These are phyloP conservation scores for Debaryomyces sp. DNA, from an alignment of 1,139 yeast species.

Conservation along the genomic window DNA sequence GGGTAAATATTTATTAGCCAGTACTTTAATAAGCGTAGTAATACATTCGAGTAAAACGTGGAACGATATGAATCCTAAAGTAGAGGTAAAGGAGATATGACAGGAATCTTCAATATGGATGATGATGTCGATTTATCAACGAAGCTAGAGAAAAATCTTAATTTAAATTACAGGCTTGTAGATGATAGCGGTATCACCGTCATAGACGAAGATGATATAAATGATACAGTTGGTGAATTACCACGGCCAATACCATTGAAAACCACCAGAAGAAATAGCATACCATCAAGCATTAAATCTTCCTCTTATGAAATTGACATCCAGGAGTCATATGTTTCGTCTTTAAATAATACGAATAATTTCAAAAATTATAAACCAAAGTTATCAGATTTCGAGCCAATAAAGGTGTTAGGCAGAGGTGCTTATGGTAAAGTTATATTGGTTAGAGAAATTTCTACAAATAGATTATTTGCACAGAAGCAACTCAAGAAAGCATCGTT, in stretches of 20 bases:
- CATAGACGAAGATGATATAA: slow-evolving; percentile 7
- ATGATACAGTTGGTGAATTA: slow-evolving; percentile 10
- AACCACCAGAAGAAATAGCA: slow-evolving; percentile 18
- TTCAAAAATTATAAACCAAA: slow-evolving; percentile 30
- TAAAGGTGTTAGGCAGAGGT: slow-evolving; percentile 87
- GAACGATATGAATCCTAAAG: not conserved
- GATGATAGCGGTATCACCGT: slow-evolving; percentile 8
- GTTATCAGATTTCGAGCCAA: slow-evolving; percentile 66
- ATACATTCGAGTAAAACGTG: not conserved
- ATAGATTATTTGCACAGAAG: slow-evolving; percentile 82
- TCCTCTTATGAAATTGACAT: slow-evolving; percentile 28
- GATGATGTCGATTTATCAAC: slow-evolving; percentile 17
- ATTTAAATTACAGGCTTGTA: slow-evolving; percentile 20
- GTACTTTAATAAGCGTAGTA: not conserved
- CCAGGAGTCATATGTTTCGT: slow-evolving; percentile 29
- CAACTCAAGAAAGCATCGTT: slow-evolving; percentile 76
- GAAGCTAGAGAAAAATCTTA: slow-evolving; percentile 11
- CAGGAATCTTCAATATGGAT: slow-evolving; percentile 23
- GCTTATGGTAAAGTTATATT: slow-evolving; percentile 88
- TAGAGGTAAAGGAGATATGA: slow-evolving; percentile 12
- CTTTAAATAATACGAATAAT: slow-evolving; percentile 18
- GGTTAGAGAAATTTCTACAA: slow-evolving; percentile 68
- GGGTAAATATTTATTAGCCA: slow-evolving; percentile 4
- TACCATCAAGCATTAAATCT: slow-evolving; percentile 7
- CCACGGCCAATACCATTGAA: slow-evolving; percentile 12